Evolutionary conservation across 164 flowering plant species (phyloP).

Genomic region (Buxus sempervirens): DNA sequence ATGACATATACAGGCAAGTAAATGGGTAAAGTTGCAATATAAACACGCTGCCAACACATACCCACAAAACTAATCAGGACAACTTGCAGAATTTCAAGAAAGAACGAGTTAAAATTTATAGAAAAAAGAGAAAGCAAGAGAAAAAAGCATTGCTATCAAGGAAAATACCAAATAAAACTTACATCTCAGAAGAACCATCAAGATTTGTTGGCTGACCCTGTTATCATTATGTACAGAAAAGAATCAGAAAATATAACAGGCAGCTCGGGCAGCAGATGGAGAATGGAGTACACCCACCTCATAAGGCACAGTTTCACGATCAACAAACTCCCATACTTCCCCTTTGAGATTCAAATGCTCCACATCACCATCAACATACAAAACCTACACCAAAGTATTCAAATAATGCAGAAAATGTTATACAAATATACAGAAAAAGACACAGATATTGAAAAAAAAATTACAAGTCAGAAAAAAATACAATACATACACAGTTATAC

Average conservation of each 20-base stretch:
- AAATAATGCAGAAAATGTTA: not conserved
- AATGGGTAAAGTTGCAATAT: no score
- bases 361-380: conserved; percentile 71
- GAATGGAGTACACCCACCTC: conserved; percentile 33
- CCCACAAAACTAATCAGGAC: no score
- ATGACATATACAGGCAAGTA: no score
- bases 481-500: not conserved
- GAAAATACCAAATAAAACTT: conserved; percentile 20
- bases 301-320: conserved; percentile 25
- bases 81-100: no score
- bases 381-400: conserved; percentile 37
- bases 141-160: not conserved
- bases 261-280: not conserved
- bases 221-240: conserved; percentile 6
- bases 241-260: not conserved
- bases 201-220: conserved; percentile 43
- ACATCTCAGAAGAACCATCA: conserved; percentile 53
- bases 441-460: no score
- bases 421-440: no score
- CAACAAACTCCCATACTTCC: conserved; percentile 51
- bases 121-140: not conserved
- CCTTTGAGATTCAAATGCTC: conserved; percentile 53
- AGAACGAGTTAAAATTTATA: no score
- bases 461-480: not conserved
- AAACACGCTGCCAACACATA: no score